Evolutionary conservation across 106 monocot genomes (phyloP).

Genomic region (Cymbidium sinense): DNA sequence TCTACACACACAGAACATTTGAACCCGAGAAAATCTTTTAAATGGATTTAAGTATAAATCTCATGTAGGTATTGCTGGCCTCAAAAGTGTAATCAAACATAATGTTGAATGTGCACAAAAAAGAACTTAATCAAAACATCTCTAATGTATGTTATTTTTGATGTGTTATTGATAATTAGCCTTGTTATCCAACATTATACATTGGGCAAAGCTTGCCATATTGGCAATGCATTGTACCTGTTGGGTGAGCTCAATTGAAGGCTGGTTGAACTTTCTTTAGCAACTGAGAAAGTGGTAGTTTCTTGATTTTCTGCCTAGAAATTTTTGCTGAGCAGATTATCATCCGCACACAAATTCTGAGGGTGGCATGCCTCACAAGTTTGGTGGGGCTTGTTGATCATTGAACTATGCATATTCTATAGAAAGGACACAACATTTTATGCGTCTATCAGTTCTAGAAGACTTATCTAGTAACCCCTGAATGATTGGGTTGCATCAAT

Average conservation of each 20-base stretch:
- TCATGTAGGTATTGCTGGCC: background rate
- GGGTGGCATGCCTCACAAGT: too few species aligned
- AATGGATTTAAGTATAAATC: background rate
- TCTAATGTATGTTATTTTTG: background rate
- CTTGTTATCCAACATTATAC: background rate
- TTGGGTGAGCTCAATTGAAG: background rate
- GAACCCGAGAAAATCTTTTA: too few species aligned
- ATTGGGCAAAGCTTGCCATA: background rate
- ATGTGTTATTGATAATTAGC: background rate
- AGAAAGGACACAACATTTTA: too few species aligned
- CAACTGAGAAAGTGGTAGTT: background rate
- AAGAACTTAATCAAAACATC: background rate
- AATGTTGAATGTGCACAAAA: background rate
- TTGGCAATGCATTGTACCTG: background rate
- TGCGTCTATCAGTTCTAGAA: too few species aligned
- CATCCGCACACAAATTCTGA: too few species aligned
- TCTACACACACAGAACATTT: too few species aligned
- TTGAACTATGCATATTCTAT: too few species aligned
- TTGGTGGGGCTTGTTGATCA: too few species aligned
- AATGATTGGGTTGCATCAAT: too few species aligned
- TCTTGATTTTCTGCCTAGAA: too few species aligned
- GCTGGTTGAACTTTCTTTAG: background rate
- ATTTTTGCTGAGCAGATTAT: too few species aligned
- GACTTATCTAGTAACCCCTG: too few species aligned
- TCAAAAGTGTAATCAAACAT: background rate